Evolutionary conservation across 1,284 basidiomycete genomes (phyloP).

Genomic region (Peniophora sp.): DNA sequence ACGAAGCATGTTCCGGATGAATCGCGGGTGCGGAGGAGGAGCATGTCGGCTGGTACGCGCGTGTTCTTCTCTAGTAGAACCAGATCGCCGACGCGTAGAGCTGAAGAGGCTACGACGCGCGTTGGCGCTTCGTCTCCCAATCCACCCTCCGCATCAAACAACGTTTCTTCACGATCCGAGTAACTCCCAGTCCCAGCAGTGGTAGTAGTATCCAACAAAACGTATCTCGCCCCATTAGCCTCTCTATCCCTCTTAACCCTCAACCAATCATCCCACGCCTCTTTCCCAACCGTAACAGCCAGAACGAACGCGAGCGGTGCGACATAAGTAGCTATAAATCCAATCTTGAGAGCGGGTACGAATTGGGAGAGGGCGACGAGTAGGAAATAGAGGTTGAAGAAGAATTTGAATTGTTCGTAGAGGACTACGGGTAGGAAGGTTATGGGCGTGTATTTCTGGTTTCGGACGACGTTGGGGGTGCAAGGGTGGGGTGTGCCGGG

Average conservation of each 20-base stretch:
- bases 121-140: slow-evolving; percentile 41
- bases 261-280: slow-evolving; percentile 97
- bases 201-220: slow-evolving; percentile 59
- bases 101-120: slow-evolving; percentile 80
- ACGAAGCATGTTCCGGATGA: slow-evolving; percentile 92
- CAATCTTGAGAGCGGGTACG: slow-evolving; percentile 93
- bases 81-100: slow-evolving; percentile 87
- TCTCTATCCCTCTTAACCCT: slow-evolving; percentile 88
- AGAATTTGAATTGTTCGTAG: slow-evolving; percentile 99
- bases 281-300: slow-evolving; percentile 94
- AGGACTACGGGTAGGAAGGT: slow-evolving; percentile 95
- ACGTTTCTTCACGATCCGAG: slow-evolving; percentile 6
- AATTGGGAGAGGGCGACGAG: slow-evolving; percentile 96
- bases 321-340: slow-evolving; percentile 94
- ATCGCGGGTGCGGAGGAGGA: slow-evolving; percentile 85
- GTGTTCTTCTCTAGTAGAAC: slow-evolving; percentile 95
- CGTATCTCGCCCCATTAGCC: slow-evolving; percentile 91
- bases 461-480: slow-evolving; percentile 86
- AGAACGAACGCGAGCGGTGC: slow-evolving; percentile 95
- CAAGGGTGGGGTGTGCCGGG: slow-evolving; percentile 45
- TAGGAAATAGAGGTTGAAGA: slow-evolving; percentile 99
- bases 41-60: slow-evolving; percentile 91
- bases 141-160: slow-evolving; percentile 8
- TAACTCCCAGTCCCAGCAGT: neutral
- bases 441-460: slow-evolving; percentile 96